Evolutionary conservation across 2,329 filamentous ascomycete genomes (phyloP).

Genomic region (Aspergillus chevalieri): DNA sequence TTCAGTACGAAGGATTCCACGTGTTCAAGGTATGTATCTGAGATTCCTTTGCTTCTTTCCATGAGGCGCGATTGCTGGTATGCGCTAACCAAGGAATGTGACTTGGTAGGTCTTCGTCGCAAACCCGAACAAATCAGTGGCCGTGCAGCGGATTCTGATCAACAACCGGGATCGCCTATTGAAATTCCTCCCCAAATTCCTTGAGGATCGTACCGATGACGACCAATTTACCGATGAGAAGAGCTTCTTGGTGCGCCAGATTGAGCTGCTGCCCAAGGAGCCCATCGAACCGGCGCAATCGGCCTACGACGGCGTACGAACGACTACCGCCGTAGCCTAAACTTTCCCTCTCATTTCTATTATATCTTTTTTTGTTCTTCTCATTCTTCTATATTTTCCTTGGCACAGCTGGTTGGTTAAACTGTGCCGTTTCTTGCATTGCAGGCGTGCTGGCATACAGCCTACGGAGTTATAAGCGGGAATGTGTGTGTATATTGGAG

Average conservation of each 20-base stretch:
- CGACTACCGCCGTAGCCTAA: constrained; percentile 25
- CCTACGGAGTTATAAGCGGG: constrained; percentile 12
- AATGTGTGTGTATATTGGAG: constrained; percentile 9
- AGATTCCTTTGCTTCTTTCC: background rate
- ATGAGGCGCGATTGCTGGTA: background rate
- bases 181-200: constrained; percentile 80
- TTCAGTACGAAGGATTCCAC: constrained; percentile 98
- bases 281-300: constrained; percentile 32
- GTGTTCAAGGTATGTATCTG: constrained; percentile 70
- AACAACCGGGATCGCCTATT: constrained; percentile 93
- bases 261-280: constrained; percentile 49
- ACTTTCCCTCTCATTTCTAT: constrained; percentile 6
- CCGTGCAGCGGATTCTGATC: constrained; percentile 89
- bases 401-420: background rate
- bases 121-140: constrained; percentile 95
- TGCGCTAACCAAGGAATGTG: constrained; percentile 14
- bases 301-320: constrained; percentile 18
- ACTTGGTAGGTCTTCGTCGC: constrained; percentile 75
- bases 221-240: constrained; percentile 98
- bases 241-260: constrained; percentile 93
- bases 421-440: constrained; percentile 12
- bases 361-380: constrained; percentile 2
- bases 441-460: constrained; percentile 19
- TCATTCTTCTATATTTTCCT: constrained; percentile 1
- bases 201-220: constrained; percentile 92